A percentile compares a stretch with the other conserved stretches of the same genome.
These are phyloP conservation scores for Eudorina sp. DNA, from an alignment of 139 green algal genomes.

Conservation along the genomic window DNA sequence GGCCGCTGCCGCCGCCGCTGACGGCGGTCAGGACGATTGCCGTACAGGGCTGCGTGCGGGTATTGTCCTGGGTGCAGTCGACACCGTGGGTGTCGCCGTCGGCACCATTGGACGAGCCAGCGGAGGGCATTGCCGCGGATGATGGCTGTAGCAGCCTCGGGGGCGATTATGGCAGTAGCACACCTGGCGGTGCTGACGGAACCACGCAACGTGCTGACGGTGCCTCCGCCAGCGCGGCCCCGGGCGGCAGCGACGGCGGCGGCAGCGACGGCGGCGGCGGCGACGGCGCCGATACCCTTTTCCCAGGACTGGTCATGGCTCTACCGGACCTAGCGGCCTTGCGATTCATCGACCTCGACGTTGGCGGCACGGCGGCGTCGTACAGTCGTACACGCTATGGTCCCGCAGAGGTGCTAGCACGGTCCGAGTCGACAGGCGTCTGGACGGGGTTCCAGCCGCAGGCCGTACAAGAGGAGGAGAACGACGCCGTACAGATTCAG, in stretches of 20 bases:
- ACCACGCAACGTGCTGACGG: too few relatives aligned
- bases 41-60: slow-evolving; percentile 22
- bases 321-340: not conserved
- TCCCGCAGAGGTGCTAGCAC: too few relatives aligned
- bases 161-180: not conserved
- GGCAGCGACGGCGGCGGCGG: not conserved
- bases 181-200: not conserved
- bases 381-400: not conserved
- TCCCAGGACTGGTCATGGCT: not conserved
- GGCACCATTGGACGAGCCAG: not conserved
- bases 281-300: not conserved
- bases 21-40: not conserved
- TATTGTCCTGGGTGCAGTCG: not conserved
- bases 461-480: not conserved
- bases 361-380: not conserved
- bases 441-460: not conserved
- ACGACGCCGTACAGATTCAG: not conserved
- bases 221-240: too few relatives aligned
- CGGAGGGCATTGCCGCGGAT: not conserved
- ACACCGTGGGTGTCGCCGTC: too few relatives aligned
- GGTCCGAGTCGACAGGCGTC: not conserved
- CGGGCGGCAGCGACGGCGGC: not conserved
- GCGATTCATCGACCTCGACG: not conserved
- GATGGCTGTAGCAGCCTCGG: not conserved
- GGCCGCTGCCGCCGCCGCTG: not conserved